Evolutionary conservation across 768 basidiomycete species (phyloP).

Genomic region (Russula sp.): DNA sequence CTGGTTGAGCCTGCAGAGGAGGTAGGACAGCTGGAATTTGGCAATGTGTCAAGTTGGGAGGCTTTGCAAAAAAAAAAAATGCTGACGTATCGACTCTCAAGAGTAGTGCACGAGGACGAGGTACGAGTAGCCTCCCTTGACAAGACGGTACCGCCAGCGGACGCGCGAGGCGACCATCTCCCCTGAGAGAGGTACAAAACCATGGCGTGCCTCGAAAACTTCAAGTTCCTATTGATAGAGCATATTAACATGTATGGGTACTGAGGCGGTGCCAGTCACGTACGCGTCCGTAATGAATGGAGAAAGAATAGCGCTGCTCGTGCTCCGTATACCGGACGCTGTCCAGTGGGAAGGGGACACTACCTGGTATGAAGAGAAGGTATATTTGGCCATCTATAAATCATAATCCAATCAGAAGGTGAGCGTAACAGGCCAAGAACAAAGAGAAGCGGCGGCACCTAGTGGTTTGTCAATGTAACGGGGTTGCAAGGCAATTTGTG

Average conservation of each 20-base stretch:
- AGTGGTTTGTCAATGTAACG: constrained; percentile 71
- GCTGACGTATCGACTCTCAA: no score
- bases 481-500: constrained; percentile 61
- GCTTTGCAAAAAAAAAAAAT: no score
- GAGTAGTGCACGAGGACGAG: no score
- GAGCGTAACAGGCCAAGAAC: neutral
- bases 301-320: constrained; percentile 55
- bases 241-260: constrained; percentile 5
- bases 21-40: no score
- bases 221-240: constrained; percentile 59
- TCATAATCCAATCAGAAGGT: neutral
- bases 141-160: constrained; percentile 64
- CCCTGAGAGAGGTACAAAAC: constrained; percentile 62
- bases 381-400: constrained; percentile 55
- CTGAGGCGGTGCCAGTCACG: constrained; percentile 27
- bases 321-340: constrained; percentile 73
- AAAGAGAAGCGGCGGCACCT: constrained; percentile 36
- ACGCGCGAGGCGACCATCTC: constrained; percentile 62
- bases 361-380: constrained; percentile 57
- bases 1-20: no score
- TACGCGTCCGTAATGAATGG: constrained; percentile 48
- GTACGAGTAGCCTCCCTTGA: constrained; percentile 66
- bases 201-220: constrained; percentile 64
- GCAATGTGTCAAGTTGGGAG: no score
- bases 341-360: constrained; percentile 59